Conservation (phyloP, 2,329 filamentous ascomycete genomes). For the Tolypocladium paradoxum region DNA sequence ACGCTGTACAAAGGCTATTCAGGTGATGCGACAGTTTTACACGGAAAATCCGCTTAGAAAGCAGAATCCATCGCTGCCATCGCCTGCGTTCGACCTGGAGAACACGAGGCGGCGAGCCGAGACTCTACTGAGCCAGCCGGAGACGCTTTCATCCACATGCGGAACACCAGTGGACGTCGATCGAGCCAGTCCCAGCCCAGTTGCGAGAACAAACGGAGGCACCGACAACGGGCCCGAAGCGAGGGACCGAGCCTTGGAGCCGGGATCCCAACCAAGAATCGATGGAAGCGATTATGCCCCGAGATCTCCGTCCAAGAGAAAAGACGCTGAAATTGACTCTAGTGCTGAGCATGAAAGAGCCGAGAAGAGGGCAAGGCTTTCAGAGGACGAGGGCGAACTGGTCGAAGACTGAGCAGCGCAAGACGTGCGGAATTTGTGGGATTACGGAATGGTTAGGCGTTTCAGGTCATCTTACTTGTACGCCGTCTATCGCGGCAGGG, state of each 20-base stretch:
- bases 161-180: conserved; percentile 38
- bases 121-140: conserved; percentile 27
- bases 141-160: conserved; percentile 35
- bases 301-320: conserved; percentile 31
- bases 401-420: conserved; percentile 18
- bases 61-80: conserved; percentile 40
- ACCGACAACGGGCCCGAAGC: conserved; percentile 17
- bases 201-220: conserved; percentile 25
- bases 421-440: background rate
- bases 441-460: background rate
- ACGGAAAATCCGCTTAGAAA: conserved; percentile 52
- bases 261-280: conserved; percentile 21
- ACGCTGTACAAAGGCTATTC: conserved; percentile 62
- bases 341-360: conserved; percentile 22
- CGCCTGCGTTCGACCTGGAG: conserved; percentile 45
- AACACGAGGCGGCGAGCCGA: conserved; percentile 42
- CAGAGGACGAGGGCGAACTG: conserved; percentile 39
- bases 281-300: conserved; percentile 18
- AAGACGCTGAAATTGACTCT: conserved; percentile 25
- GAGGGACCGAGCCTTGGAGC: background rate
- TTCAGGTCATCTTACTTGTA: background rate
- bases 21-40: conserved; percentile 62
- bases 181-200: conserved; percentile 38
- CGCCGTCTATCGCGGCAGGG: background rate
- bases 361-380: conserved; percentile 33